Conservation (phyloP, 768 basidiomycete species). For the Phanerodontia chrysosporium region DNA sequence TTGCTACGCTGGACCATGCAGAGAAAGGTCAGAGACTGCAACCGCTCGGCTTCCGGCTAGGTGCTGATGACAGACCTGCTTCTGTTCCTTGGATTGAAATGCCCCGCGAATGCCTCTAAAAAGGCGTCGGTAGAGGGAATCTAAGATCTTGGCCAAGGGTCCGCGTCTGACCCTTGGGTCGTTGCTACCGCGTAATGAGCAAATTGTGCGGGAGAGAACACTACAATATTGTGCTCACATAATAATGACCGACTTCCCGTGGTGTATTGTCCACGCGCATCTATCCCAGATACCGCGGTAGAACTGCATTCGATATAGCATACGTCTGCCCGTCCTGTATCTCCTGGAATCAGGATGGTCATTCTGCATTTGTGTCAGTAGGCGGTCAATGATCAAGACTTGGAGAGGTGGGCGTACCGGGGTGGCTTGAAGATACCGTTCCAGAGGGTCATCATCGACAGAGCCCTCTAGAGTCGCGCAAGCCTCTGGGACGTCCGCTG, state of each 20-base stretch:
- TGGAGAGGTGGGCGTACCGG: neutral
- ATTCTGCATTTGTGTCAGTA: neutral
- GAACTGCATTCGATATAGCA: neutral
- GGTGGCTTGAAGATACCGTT: neutral
- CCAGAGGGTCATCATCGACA: neutral
- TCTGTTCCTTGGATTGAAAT: neutral
- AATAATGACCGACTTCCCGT: neutral
- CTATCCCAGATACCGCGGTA: neutral
- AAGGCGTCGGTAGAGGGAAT: neutral
- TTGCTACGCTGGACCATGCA: neutral
- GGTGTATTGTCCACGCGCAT: neutral
- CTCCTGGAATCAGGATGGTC: neutral
- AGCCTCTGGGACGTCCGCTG: neutral
- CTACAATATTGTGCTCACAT: neutral
- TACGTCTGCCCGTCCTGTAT: neutral
- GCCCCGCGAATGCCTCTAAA: neutral
- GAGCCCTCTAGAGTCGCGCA: neutral
- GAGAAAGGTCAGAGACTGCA: neutral
- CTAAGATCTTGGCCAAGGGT: neutral
- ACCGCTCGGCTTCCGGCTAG: neutral
- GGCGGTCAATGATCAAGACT: neutral
- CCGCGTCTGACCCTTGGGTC: neutral
- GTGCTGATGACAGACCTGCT: neutral
- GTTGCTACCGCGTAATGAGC: neutral
- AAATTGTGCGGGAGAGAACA: neutral